A percentile compares a stretch with the other conserved stretches of the same genome.
Evolutionary conservation across 371 early-diverging fungal genomes (phyloP).

Genomic region (Mortierella sp.): DNA sequence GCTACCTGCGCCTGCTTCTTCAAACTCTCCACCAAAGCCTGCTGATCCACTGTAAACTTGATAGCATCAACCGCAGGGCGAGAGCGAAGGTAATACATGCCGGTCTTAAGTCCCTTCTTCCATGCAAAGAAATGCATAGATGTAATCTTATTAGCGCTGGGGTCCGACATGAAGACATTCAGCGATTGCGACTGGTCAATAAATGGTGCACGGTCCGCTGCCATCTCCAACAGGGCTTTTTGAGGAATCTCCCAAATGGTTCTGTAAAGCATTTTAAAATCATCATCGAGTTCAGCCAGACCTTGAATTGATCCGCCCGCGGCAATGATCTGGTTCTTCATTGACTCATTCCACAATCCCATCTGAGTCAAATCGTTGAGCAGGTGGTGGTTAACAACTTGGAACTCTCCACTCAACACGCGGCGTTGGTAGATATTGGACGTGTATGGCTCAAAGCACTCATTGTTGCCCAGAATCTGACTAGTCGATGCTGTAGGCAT

Average conservation of each 20-base stretch:
- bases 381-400: slow-evolving; percentile 97
- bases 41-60: slow-evolving; percentile 85
- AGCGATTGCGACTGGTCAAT: slow-evolving; percentile 98
- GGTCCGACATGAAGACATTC: slow-evolving; percentile 96
- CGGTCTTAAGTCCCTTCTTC: slow-evolving; percentile 98
- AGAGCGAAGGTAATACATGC: slow-evolving; percentile 99
- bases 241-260: slow-evolving; percentile 99
- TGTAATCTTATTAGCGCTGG: slow-evolving; percentile 94
- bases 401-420: slow-evolving; percentile 99
- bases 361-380: slow-evolving; percentile 94
- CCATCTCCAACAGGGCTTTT: slow-evolving; percentile 83
- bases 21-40: slow-evolving; percentile 54
- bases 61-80: slow-evolving; percentile 98
- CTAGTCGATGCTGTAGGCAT: slow-evolving; percentile 99
- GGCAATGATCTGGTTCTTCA: slow-evolving; percentile 97
- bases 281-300: slow-evolving; percentile 84
- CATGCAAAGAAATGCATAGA: slow-evolving; percentile 99
- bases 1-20: slow-evolving; percentile 54
- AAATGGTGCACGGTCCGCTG: slow-evolving; percentile 94
- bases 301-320: slow-evolving; percentile 94
- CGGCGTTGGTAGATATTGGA: slow-evolving; percentile 98
- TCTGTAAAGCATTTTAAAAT: slow-evolving; percentile 95
- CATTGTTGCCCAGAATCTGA: slow-evolving; percentile 98
- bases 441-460: slow-evolving; percentile 99
- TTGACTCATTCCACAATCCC: slow-evolving; percentile 94